These are phyloP conservation scores for Entonaema liquescens DNA, from an alignment of 495 filamentous ascomycete species.

Conservation along the genomic window DNA sequence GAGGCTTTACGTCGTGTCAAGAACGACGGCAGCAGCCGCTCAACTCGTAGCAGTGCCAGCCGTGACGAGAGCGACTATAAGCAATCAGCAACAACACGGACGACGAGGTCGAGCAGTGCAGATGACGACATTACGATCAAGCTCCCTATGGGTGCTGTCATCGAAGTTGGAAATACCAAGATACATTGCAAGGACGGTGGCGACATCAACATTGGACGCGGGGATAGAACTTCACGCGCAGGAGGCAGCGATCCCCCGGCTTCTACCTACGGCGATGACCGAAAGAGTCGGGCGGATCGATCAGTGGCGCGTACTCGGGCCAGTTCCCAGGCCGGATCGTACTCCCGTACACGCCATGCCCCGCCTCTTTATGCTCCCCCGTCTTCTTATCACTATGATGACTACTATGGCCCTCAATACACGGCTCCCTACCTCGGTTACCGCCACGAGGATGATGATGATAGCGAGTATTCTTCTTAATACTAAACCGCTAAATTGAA, in stretches of 20 bases:
- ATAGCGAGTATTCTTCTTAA: conserved; percentile 16
- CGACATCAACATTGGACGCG: conserved; percentile 60
- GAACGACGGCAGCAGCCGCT: conserved; percentile 58
- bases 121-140: conserved; percentile 65
- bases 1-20: conserved; percentile 58
- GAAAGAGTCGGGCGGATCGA: conserved; percentile 54
- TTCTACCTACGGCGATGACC: conserved; percentile 55
- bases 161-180: conserved; percentile 59
- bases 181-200: conserved; percentile 62
- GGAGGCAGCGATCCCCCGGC: conserved; percentile 52
- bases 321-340: conserved; percentile 54
- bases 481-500: background rate
- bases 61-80: conserved; percentile 66
- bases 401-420: conserved; percentile 33
- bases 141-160: conserved; percentile 56
- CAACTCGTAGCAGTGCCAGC: conserved; percentile 61
- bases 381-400: conserved; percentile 17
- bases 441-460: conserved; percentile 16
- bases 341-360: conserved; percentile 46
- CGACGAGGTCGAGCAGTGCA: conserved; percentile 55
- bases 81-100: conserved; percentile 63
- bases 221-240: conserved; percentile 35
- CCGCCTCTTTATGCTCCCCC: conserved; percentile 38
- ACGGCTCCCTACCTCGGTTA: conserved; percentile 10
- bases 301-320: conserved; percentile 49